Evolutionary conservation across 257 asterid genomes (phyloP), one percentile per base, ranked within the genome.

Genomic region (Solanum gandarillasii): DNA sequence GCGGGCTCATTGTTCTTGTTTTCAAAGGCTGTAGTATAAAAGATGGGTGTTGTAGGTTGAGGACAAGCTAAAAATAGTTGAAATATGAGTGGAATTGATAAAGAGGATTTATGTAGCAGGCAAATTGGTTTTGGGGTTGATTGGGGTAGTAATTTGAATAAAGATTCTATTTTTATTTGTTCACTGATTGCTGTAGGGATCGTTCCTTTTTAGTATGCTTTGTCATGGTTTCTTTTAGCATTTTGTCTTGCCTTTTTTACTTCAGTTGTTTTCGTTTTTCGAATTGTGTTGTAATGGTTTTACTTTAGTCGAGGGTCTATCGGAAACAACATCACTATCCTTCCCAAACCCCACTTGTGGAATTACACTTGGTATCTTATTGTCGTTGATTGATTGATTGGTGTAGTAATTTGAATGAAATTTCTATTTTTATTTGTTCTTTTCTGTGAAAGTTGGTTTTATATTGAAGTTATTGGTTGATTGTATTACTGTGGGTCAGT

Each of bases 401-500:
- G 3, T 23, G 29, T 60, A 60, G 70, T 60, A 23, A 62, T 62
- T 23, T 62, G 31, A 62, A 62, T 23, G 31, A n/a, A 7, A 9
- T n/a, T 58, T 58, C 25, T 60, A 60, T 6, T 60, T 60, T 23
- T 60, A 23, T 60, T 21, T 23, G 6, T 62, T 62, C 14, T 62
- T 62, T n/a, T n/a, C 7, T n/a, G 71, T 62, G 71, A 4, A 62
- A 62, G 14, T 60, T 62, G 14, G 71, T 62, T 10, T 62, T 9
- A 62, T 62, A 62, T n/a, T 39, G 88, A 23, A 16, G 34, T 3
- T 9, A 14, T 35, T 86, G 85, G 6, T 29, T 31, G 62, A 35
- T 68, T 27, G 55, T 76, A 25, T 14, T 87, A 48, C 29, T 62
- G 20, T 29, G 78, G 70, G 83, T 12, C 86, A 97, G 99, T 87